Percentiles rank a stretch among this genome's conserved stretches.
These are phyloP conservation scores for Rhizophagus clarus DNA, from an alignment of 192 early-diverging fungal species.

Conservation along the genomic window DNA sequence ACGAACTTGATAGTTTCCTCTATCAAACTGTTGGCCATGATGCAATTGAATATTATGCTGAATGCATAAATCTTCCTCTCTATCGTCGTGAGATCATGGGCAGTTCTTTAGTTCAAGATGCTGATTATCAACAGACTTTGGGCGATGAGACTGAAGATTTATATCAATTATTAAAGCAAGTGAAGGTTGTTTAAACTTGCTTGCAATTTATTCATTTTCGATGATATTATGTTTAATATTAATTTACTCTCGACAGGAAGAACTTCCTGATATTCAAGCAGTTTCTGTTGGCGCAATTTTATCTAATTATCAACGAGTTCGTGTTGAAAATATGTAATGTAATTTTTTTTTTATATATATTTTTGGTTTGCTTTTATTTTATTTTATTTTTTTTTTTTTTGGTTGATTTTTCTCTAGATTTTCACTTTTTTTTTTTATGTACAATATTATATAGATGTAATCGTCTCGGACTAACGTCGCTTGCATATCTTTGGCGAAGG, in stretches of 20 bases:
- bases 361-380: neutral
- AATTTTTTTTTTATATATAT: neutral
- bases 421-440: neutral
- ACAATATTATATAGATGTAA: slow-evolving; percentile 57
- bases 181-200: slow-evolving; percentile 57
- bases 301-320: slow-evolving; percentile 95
- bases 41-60: slow-evolving; percentile 78
- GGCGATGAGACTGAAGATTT: slow-evolving; percentile 97
- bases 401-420: neutral
- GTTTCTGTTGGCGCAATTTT: slow-evolving; percentile 96
- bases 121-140: slow-evolving; percentile 67
- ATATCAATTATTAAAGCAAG: slow-evolving; percentile 67
- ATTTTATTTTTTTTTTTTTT: no score
- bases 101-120: slow-evolving; percentile 57
- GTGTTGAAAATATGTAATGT: slow-evolving; percentile 90
- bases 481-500: slow-evolving; percentile 90
- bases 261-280: slow-evolving; percentile 79
- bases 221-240: neutral
- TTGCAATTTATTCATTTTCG: neutral
- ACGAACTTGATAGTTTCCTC: slow-evolving; percentile 95
- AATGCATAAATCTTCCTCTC: slow-evolving; percentile 85
- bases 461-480: slow-evolving; percentile 79
- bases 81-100: slow-evolving; percentile 79
- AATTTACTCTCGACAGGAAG: slow-evolving; percentile 25
- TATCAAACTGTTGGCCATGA: slow-evolving; percentile 98